Evolutionary conservation across 2,329 filamentous ascomycete species (phyloP).

Genomic region (Trichoderma sp.): DNA sequence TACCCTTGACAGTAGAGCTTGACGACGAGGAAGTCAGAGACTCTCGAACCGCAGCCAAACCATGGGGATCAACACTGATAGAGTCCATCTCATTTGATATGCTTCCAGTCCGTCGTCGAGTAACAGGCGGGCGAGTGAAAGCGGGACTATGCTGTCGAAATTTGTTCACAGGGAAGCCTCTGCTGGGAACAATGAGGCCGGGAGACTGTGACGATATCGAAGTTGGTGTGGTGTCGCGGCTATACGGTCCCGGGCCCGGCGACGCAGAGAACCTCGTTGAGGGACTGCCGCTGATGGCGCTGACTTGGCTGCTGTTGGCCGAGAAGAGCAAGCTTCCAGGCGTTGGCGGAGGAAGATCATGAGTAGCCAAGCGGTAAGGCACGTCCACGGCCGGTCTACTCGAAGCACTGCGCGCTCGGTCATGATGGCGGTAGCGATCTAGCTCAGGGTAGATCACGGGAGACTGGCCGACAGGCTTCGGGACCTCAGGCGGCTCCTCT

Average conservation of each 20-base stretch:
- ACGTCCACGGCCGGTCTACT: slow-evolving; percentile 47
- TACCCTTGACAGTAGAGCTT: slow-evolving; percentile 65
- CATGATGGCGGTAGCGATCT: slow-evolving; percentile 59
- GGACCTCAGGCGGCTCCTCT: slow-evolving; percentile 47
- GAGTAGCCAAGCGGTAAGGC: slow-evolving; percentile 61
- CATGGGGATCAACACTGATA: slow-evolving; percentile 53
- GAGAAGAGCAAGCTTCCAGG: slow-evolving; percentile 59
- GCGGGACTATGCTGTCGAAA: slow-evolving; percentile 58
- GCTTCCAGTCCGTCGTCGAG: slow-evolving; percentile 59
- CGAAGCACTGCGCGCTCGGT: slow-evolving; percentile 43
- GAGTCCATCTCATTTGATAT: slow-evolving; percentile 54
- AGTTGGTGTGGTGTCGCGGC: slow-evolving; percentile 75
- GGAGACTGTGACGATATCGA: slow-evolving; percentile 77
- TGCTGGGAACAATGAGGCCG: slow-evolving; percentile 55
- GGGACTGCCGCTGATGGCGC: slow-evolving; percentile 68
- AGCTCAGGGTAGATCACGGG: slow-evolving; percentile 61
- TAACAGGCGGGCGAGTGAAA: slow-evolving; percentile 61
- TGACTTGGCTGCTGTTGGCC: slow-evolving; percentile 57
- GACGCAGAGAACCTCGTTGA: slow-evolving; percentile 77
- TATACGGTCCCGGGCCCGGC: slow-evolving; percentile 68
- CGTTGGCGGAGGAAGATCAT: slow-evolving; percentile 67
- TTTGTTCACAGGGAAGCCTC: slow-evolving; percentile 48
- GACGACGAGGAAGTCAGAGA: slow-evolving; percentile 73
- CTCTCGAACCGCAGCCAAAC: slow-evolving; percentile 67
- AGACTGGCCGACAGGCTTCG: slow-evolving; percentile 44